Evolutionary conservation across 352 stramenopile genomes (phyloP).

Genomic region (Pythium vanterpoolii): DNA sequence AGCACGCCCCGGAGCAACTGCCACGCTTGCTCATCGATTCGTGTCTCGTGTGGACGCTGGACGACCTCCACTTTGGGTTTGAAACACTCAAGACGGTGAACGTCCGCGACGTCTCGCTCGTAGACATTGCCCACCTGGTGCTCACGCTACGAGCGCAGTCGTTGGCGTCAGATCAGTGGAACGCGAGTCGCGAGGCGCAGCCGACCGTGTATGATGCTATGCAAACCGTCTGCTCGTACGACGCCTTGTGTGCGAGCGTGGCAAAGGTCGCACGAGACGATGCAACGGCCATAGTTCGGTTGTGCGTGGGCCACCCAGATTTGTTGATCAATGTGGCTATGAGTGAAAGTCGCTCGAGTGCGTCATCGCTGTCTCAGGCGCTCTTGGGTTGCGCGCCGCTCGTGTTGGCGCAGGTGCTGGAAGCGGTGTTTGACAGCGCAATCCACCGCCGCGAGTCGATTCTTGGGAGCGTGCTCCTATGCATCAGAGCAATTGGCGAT

Average conservation of each 20-base stretch:
- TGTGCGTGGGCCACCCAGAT: conserved; percentile 60
- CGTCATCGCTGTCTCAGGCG: conserved; percentile 46
- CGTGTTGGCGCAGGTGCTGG: conserved; percentile 48
- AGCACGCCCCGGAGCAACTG: conserved; percentile 73
- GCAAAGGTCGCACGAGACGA: background rate
- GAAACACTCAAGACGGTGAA: conserved; percentile 45
- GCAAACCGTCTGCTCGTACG: conserved; percentile 1
- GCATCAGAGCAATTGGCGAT: conserved; percentile 49
- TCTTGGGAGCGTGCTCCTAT: conserved; percentile 47
- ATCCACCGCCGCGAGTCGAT: conserved; percentile 54
- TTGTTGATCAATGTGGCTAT: conserved; percentile 39
- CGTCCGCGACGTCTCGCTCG: conserved; percentile 35
- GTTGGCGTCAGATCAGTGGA: conserved; percentile 30
- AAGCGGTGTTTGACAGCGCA: conserved; percentile 51
- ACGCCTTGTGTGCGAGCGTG: conserved; percentile 5
- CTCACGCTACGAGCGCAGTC: conserved; percentile 46
- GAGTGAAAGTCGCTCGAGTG: conserved; percentile 17
- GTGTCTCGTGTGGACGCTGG: conserved; percentile 61
- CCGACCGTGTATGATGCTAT: conserved; percentile 2
- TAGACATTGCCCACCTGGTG: conserved; percentile 66
- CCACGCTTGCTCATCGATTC: conserved; percentile 70
- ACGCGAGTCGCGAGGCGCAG: background rate
- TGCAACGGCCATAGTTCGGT: conserved; percentile 34
- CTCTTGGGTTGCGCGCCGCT: conserved; percentile 40
- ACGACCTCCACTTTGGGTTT: conserved; percentile 67